Base-by-base conservation (phyloP, 2,329 filamentous ascomycete species). In the Anisogramma anomala region DNA sequence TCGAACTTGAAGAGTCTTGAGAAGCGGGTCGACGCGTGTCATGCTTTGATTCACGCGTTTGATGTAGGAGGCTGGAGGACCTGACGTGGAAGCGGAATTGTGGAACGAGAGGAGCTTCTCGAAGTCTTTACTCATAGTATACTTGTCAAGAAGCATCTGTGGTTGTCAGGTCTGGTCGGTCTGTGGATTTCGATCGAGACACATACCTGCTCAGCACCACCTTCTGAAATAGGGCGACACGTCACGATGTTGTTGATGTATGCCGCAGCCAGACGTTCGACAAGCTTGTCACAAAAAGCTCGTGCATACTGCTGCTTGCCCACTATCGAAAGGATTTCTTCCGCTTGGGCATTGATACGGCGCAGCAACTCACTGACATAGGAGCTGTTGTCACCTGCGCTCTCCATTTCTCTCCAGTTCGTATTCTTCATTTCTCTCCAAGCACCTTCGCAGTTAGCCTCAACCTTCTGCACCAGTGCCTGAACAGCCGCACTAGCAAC, bases 361-460 rank as follows among this genome's bases (percentile, higher is more conserved):
- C 72, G 74, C 34, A 94, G 64, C 3, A 98, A 68, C 58, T 94
- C 85, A 7, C 78, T 76, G 19, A 96, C 85, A 53, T 95, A 98
- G 0, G 83, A 80, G 61, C 87, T 95, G 56, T 95, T 87, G 58
- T 98, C 91, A 33, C 85, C 85, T 3, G 94, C 91, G 45, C 74
- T 83, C 52, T 96, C 91, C 69, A 98, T 84, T 49, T 83, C 87
- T 59, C 81, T 84, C 91, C 91, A 98, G 36, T 88, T 84, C 0
- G 83, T 94, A 56, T 95, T 94, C 48, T 81, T 82, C 91, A 98
- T 98, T 65, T 96, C 91, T 42, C 88, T 77, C 91, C 89, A 98
- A 13, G 82, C 80, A 0, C 82, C 76, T 49, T 96, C 89, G 52
- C 87, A 82, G 39, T 82, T 82, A 1, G 79, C 59, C 57, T 94